Percentiles rank a stretch among this genome's conserved stretches.
Conservation (phyloP, 768 basidiomycete species). For the Epithele typhae region DNA sequence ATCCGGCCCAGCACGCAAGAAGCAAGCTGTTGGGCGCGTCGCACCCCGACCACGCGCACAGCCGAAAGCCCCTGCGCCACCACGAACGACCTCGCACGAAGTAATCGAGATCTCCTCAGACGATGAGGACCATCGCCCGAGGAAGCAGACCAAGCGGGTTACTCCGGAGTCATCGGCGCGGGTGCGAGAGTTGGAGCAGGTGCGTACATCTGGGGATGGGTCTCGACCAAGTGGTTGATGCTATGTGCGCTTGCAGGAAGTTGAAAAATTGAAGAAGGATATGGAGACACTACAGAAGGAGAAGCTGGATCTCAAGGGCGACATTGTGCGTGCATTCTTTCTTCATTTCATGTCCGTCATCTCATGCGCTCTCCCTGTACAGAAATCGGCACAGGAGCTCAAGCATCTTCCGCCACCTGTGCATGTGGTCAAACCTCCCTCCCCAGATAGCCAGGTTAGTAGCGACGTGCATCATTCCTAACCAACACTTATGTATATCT, state of each 20-base stretch:
- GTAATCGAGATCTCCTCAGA: constrained; percentile 24
- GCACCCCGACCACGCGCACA: too few relatives aligned
- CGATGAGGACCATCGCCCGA: constrained; percentile 11
- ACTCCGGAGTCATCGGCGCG: constrained; percentile 9
- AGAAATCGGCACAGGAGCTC: too few relatives aligned
- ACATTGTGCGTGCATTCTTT: not conserved
- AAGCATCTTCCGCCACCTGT: too few relatives aligned
- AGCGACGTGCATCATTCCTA: too few relatives aligned
- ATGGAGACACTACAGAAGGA: too few relatives aligned
- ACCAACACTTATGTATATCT: not conserved
- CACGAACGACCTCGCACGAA: constrained; percentile 17
- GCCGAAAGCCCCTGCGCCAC: constrained; percentile 1
- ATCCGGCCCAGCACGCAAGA: constrained; percentile 4
- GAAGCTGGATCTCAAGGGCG: too few relatives aligned
- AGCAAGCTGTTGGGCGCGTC: not conserved
- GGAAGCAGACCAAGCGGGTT: not conserved
- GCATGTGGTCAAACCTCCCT: not conserved
- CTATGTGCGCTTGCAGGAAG: constrained; percentile 8
- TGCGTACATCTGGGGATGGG: too few relatives aligned
- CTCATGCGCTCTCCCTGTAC: too few relatives aligned
- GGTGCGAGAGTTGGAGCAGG: constrained; percentile 7
- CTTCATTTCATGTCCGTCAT: not conserved
- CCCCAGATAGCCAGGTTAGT: constrained; percentile 7
- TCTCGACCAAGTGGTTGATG: too few relatives aligned
- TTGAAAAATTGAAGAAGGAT: constrained; percentile 4